Evolutionary conservation across 129 eudicot species (phyloP).

Genomic region (Dittrichia graveolens): DNA sequence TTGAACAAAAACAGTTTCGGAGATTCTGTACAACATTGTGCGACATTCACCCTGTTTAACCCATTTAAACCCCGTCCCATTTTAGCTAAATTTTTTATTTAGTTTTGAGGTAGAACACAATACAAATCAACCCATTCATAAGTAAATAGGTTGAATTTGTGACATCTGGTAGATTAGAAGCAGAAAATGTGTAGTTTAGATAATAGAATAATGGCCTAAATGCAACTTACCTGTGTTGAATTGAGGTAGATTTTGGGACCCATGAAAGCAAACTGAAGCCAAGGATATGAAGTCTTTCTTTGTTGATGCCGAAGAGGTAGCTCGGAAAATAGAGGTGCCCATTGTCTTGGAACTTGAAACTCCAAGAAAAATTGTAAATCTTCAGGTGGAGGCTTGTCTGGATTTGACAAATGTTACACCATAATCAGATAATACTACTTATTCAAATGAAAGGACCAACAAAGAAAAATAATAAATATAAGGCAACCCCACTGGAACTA

Average conservation of each 20-base stretch:
- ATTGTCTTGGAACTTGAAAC: conserved; percentile 88
- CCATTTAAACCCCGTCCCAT: background rate
- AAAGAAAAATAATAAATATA: background rate
- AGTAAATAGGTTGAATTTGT: background rate
- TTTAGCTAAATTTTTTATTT: background rate
- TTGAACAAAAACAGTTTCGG: background rate
- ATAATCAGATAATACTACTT: conserved; percentile 6
- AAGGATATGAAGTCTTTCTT: conserved; percentile 55
- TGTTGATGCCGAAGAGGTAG: conserved; percentile 87
- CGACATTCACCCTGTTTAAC: background rate
- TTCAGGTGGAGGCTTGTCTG: conserved; percentile 80
- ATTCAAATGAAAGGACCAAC: conserved; percentile 9
- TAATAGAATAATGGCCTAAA: background rate
- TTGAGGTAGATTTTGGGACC: conserved; percentile 75
- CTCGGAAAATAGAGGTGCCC: conserved; percentile 89
- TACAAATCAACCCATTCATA: background rate
- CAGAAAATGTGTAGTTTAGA: too few species aligned
- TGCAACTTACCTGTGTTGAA: conserved; percentile 60
- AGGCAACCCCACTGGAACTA: too few species aligned
- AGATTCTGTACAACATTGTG: too few species aligned
- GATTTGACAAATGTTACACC: background rate
- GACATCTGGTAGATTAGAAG: too few species aligned
- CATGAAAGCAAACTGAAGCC: conserved; percentile 60
- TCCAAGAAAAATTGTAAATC: conserved; percentile 85
- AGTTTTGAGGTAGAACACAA: background rate